phyloP scores from a whole-genome alignment of 352 stramenopile species.

The Phytophthora melonis region DNA sequence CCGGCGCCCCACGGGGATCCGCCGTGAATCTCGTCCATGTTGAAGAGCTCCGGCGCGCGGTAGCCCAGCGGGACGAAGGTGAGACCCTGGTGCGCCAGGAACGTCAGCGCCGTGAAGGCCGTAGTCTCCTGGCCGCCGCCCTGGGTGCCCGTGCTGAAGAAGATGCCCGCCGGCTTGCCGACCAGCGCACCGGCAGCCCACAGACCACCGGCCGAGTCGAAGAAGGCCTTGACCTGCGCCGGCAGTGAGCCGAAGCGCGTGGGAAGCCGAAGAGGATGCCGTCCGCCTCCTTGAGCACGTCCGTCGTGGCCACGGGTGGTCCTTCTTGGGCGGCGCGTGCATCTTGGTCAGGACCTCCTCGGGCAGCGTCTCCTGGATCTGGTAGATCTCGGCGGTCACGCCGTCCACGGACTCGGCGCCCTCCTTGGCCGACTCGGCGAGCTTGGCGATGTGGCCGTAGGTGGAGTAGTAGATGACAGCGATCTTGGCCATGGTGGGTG shows the following conservation, averaged over 20 bases:
- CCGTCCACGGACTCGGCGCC: conserved; percentile 33
- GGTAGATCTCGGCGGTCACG: conserved; percentile 36
- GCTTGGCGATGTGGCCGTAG: conserved; percentile 33
- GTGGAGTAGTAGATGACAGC: conserved; percentile 45
- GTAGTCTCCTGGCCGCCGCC: conserved; percentile 40
- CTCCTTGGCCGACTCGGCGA: conserved; percentile 31
- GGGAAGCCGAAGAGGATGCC: conserved; percentile 41
- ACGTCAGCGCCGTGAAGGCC: conserved; percentile 38
- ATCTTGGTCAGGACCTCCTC: conserved; percentile 10
- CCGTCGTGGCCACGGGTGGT: neutral
- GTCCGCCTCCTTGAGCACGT: conserved; percentile 39
- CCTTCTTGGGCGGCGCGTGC: neutral
- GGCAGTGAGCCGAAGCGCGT: conserved; percentile 40
- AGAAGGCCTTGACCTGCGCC: conserved; percentile 40
- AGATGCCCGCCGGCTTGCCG: conserved; percentile 40
- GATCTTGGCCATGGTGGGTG: conserved; percentile 35
- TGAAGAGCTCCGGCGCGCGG: conserved; percentile 32
- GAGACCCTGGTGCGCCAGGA: conserved; percentile 36
- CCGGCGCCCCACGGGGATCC: conserved; percentile 37
- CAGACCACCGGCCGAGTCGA: conserved; percentile 36
- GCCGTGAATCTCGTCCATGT: conserved; percentile 42
- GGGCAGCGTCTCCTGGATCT: conserved; percentile 27
- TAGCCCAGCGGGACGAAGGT: conserved; percentile 39
- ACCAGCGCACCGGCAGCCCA: conserved; percentile 33
- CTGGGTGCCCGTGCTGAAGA: conserved; percentile 41